These are phyloP conservation scores for Pulicaria dysenterica DNA, from an alignment of 129 eudicot species.

Conservation along the genomic window DNA sequence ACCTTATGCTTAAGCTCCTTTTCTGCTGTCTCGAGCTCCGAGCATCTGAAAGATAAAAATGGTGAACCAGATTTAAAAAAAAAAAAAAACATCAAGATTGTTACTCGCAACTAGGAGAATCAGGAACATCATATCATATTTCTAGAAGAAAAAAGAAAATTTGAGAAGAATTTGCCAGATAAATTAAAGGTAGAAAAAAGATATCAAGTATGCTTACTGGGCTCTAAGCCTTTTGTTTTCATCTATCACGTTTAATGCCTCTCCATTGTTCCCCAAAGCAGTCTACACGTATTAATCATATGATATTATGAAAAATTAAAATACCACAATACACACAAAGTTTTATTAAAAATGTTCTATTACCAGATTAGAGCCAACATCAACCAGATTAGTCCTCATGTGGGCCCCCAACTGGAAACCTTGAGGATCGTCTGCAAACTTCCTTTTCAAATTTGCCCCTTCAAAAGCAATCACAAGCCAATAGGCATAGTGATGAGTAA, in stretches of 20 bases:
- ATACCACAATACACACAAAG: background rate
- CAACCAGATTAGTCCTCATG: slow-evolving; percentile 14
- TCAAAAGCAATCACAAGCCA: background rate
- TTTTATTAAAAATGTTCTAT: background rate
- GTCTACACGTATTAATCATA: slow-evolving; percentile 46
- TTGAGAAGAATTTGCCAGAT: background rate
- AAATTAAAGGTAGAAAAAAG: background rate
- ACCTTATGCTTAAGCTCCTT: slow-evolving; percentile 71
- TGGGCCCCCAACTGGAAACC: slow-evolving; percentile 4
- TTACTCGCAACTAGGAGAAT: background rate
- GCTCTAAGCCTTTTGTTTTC: slow-evolving; percentile 66
- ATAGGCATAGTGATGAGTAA: slow-evolving; percentile 7
- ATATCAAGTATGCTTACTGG: slow-evolving; percentile 48
- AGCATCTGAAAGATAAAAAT: slow-evolving; percentile 50
- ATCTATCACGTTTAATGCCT: slow-evolving; percentile 44
- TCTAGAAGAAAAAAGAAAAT: background rate
- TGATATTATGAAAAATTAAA: background rate
- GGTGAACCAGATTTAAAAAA: background rate
- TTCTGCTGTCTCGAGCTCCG: slow-evolving; percentile 57
- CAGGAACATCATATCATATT: background rate
- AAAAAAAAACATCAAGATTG: background rate
- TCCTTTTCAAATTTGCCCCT: slow-evolving; percentile 50
- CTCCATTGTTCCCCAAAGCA: slow-evolving; percentile 40
- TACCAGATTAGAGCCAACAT: slow-evolving; percentile 28
- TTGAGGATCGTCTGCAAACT: slow-evolving; percentile 18